A percentile compares a stretch with the other conserved stretches of the same genome.
These are phyloP conservation scores for Betula pendula DNA, from an alignment of 306 rosid genomes.

Conservation along the genomic window DNA sequence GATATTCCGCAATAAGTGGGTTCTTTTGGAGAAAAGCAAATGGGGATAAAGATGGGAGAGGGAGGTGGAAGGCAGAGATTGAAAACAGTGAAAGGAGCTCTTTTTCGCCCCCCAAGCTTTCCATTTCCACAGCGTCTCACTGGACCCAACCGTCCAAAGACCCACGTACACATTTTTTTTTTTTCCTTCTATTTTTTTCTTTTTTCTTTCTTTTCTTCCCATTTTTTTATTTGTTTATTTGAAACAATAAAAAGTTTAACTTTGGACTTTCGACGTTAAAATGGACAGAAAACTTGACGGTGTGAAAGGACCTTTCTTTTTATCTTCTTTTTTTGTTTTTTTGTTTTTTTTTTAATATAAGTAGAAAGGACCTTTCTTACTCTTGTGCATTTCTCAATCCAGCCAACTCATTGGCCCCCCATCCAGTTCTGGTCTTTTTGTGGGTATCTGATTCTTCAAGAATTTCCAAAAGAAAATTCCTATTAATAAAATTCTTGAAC, in stretches of 20 bases:
- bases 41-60: constrained; percentile 24
- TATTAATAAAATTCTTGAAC: constrained; percentile 46
- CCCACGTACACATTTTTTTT: constrained; percentile 32
- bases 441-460: constrained; percentile 65
- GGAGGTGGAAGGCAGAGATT: constrained; percentile 38
- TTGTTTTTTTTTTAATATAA: too few relatives aligned
- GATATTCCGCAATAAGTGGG: constrained; percentile 63
- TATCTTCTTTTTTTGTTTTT: too few relatives aligned
- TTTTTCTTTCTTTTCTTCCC: constrained; percentile 1
- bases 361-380: background rate
- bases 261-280: constrained; percentile 28
- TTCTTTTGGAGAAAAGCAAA: constrained; percentile 50
- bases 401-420: constrained; percentile 12
- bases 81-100: constrained; percentile 40
- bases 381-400: constrained; percentile 23
- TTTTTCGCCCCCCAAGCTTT: constrained; percentile 34
- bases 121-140: constrained; percentile 31
- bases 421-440: constrained; percentile 29
- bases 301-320: too few relatives aligned
- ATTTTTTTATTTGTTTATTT: background rate
- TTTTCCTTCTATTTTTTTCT: constrained; percentile 5
- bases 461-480: constrained; percentile 35
- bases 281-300: constrained; percentile 23
- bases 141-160: constrained; percentile 39
- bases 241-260: constrained; percentile 11